Conservation (phyloP, 1,139 yeast species). For the Debaryomyces psychrophilus region DNA sequence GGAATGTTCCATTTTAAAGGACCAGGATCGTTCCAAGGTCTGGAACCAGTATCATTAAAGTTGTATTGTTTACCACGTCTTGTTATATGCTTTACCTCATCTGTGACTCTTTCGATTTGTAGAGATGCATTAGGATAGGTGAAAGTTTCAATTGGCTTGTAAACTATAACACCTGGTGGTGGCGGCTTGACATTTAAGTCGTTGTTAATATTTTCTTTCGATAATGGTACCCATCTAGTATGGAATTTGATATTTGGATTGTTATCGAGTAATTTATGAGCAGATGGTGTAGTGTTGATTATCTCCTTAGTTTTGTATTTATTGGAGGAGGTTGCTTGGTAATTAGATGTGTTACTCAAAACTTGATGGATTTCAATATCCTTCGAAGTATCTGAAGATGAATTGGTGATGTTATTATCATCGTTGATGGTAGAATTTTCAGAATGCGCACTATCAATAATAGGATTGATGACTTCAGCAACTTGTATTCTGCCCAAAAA, state of each 20-base stretch:
- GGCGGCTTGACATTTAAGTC: slow-evolving; percentile 68
- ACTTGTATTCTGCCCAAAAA: slow-evolving; percentile 79
- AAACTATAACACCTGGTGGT: slow-evolving; percentile 88
- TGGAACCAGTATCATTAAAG: slow-evolving; percentile 57
- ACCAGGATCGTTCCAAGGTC: slow-evolving; percentile 94
- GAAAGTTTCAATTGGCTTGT: slow-evolving; percentile 79
- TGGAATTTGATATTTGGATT: slow-evolving; percentile 51
- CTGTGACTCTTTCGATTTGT: slow-evolving; percentile 71
- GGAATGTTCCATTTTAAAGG: slow-evolving; percentile 51
- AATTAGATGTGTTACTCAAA: slow-evolving; percentile 30
- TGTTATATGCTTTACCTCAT: slow-evolving; percentile 65
- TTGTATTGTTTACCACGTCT: slow-evolving; percentile 58
- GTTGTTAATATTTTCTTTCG: slow-evolving; percentile 58
- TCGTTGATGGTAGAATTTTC: slow-evolving; percentile 10
- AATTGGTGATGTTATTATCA: slow-evolving; percentile 8
- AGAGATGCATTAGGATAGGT: slow-evolving; percentile 79
- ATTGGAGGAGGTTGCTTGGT: slow-evolving; percentile 18
- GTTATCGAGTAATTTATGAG: slow-evolving; percentile 27
- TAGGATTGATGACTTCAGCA: slow-evolving; percentile 69
- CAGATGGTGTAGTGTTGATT: slow-evolving; percentile 20
- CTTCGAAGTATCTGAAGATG: slow-evolving; percentile 22
- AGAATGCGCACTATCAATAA: slow-evolving; percentile 27
- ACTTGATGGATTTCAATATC: slow-evolving; percentile 51
- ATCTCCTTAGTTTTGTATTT: slow-evolving; percentile 13
- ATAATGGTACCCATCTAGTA: slow-evolving; percentile 81